Evolutionary conservation across 2,329 filamentous ascomycete genomes (phyloP).

Genomic region (Sarocladium brachiariae): DNA sequence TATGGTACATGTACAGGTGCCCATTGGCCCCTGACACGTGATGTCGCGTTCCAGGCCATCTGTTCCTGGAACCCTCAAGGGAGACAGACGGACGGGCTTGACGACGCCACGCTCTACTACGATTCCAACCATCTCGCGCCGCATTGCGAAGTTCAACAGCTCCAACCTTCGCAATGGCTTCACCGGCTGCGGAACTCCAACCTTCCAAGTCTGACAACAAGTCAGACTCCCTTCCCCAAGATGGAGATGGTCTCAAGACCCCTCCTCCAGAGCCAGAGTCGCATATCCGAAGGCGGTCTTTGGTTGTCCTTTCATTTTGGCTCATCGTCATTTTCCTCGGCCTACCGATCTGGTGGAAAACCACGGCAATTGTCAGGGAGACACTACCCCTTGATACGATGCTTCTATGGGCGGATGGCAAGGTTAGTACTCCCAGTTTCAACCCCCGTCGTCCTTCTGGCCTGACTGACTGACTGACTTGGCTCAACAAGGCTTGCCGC

Average conservation of each 20-base stretch:
- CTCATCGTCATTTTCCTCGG: slow-evolving; percentile 74
- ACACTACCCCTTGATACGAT: slow-evolving; percentile 77
- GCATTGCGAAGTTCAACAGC: not conserved
- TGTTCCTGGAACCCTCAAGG: not conserved
- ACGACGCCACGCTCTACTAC: not conserved
- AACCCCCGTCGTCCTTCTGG: not conserved
- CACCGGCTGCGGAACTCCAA: not conserved
- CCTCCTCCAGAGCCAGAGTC: slow-evolving; percentile 74
- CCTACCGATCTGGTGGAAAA: slow-evolving; percentile 92
- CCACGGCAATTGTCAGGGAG: slow-evolving; percentile 86
- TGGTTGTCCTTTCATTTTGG: slow-evolving; percentile 87
- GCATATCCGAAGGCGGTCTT: slow-evolving; percentile 61
- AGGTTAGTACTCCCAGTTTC: slow-evolving; percentile 45
- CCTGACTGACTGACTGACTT: not conserved
- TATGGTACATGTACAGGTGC: no score
- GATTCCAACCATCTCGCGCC: not conserved
- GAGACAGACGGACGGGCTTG: not conserved
- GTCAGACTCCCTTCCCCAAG: not conserved
- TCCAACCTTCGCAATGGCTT: slow-evolving; percentile 1
- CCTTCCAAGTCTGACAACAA: not conserved
- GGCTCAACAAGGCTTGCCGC: slow-evolving; percentile 63
- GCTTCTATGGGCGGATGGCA: slow-evolving; percentile 86
- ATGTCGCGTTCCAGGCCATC: not conserved
- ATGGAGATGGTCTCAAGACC: slow-evolving; percentile 17
- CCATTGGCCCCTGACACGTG: not conserved